Evolutionary conservation across 2,329 filamentous ascomycete genomes (phyloP).

Genomic region (Ascochyta clinopodiicola): DNA sequence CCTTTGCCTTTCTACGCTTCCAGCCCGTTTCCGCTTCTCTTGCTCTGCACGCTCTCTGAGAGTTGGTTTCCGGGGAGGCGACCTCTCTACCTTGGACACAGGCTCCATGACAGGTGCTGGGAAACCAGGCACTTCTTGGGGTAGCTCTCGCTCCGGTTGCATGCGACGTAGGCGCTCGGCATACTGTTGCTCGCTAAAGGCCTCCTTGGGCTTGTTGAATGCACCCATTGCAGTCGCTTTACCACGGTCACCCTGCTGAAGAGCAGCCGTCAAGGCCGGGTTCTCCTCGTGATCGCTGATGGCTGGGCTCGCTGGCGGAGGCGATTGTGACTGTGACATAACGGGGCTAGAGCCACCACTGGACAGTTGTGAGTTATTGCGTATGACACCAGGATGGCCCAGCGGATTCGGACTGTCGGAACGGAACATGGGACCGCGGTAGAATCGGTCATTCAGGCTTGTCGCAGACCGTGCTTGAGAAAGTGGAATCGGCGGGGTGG

Average conservation of each 20-base stretch:
- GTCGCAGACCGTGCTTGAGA: constrained; percentile 53
- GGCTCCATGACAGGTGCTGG: constrained; percentile 12
- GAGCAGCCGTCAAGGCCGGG: constrained; percentile 63
- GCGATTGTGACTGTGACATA: constrained; percentile 51
- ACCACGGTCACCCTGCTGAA: constrained; percentile 77
- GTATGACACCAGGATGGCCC: constrained; percentile 45
- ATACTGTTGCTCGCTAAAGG: constrained; percentile 86
- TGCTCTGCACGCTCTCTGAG: constrained; percentile 46
- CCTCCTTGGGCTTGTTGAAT: constrained; percentile 74
- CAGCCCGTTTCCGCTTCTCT: constrained; percentile 43
- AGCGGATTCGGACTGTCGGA: constrained; percentile 56
- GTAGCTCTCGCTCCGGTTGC: constrained; percentile 73
- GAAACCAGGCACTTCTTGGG: constrained; percentile 51
- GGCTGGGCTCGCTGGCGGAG: constrained; percentile 69
- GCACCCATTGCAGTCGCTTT: constrained; percentile 79
- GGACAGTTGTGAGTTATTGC: constrained; percentile 36
- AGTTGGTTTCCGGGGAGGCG: constrained; percentile 34
- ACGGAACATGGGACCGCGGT: constrained; percentile 49
- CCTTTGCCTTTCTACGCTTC: constrained; percentile 33
- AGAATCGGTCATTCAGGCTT: constrained; percentile 56
- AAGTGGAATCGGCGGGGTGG: constrained; percentile 57
- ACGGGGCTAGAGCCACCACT: constrained; percentile 51
- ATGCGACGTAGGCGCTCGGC: constrained; percentile 82
- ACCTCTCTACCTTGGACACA: constrained; percentile 25
- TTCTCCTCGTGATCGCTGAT: constrained; percentile 76